Evolutionary conservation across 106 monocot species (phyloP), one percentile per base, ranked within the genome.

Genomic region (Dendrobium officinale): DNA sequence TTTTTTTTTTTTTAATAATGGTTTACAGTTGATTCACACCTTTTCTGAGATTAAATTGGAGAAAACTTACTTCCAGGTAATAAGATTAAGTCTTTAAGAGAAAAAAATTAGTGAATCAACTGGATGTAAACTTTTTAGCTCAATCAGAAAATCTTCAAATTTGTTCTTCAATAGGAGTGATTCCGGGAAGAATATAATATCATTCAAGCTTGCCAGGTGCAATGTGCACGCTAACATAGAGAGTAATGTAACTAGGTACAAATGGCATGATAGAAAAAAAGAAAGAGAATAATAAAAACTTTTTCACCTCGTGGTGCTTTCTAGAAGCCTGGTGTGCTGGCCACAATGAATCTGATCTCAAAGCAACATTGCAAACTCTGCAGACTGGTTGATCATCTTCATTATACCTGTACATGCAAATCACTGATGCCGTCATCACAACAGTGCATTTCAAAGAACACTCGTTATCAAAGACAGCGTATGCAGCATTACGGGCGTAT

Each of bases 291-390:
- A 74, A 44, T n/a, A 43, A 74, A 76, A 29, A 16, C 33, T 3
- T 70, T 70, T 3, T 81, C 80, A 98, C 98, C 95, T 98, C 94
- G 82, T 87, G 92, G 79, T 98, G 98, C 75, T 92, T 98, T 56
- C 88, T 89, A 15, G 98, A 98, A 83, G 79, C 94, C 80, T 95
- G 92, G 78, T 98, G 98, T 58, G 91, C 98, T 48, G 88, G 84
- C 98, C 94, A 98, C 75, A 84, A 68, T 24, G 94, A 84, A 47
- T 95, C 95, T 73, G 98, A 98, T 87, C 95, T 98, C 78, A 98
- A 77, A 67, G 84, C 64, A 74, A 95, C 72, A 86, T 92, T 95
- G 83, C 98, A 98, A 20, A 98, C 88, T 88, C 87, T 91, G 86
- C 98, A 98, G 78, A 95, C 85, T 9, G 91, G 91, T 79, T 98